These are phyloP conservation scores for Hypoxylon sp. DNA, from an alignment of 2,329 filamentous ascomycete genomes.

Conservation along the genomic window DNA sequence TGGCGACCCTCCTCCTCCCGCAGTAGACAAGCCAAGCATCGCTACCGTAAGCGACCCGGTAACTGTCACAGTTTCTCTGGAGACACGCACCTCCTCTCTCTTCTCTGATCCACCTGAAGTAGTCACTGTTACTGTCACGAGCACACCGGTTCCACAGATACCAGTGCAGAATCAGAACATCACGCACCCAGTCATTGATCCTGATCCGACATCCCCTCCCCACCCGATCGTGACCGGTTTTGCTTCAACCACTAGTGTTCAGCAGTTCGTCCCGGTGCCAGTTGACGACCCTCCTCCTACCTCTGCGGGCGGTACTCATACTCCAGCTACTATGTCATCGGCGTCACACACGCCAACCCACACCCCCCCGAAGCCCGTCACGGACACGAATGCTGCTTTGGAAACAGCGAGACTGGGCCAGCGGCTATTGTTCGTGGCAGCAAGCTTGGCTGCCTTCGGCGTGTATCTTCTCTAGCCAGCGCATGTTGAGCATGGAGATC, in stretches of 20 bases:
- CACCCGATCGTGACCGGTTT: conserved; percentile 5
- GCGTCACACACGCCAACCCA: conserved; percentile 23
- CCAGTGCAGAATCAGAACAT: conserved; percentile 23
- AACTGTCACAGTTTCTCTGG: conserved; percentile 30
- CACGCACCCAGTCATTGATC: conserved; percentile 25
- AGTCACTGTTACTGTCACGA: conserved; percentile 20
- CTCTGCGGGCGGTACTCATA: conserved; percentile 26
- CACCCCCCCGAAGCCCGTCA: conserved; percentile 20
- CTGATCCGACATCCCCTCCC: conserved; percentile 8
- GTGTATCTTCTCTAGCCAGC: background rate
- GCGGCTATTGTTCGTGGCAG: conserved; percentile 9
- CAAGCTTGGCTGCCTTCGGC: conserved; percentile 5
- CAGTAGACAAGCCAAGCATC: conserved; percentile 10
- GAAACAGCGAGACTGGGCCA: background rate
- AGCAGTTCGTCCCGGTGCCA: conserved; percentile 7
- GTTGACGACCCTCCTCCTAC: conserved; percentile 7
- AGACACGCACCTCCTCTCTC: conserved; percentile 13
- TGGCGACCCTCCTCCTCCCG: conserved; percentile 22
- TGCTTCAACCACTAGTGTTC: conserved; percentile 1
- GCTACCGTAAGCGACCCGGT: conserved; percentile 16
- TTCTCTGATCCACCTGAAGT: conserved; percentile 3
- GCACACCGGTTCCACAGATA: conserved; percentile 12
- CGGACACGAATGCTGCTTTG: conserved; percentile 13
- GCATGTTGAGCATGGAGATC: background rate
- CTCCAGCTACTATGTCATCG: conserved; percentile 21